Evolutionary conservation across 129 eudicot genomes (phyloP), one percentile per base, ranked within the genome.

Genomic region (Ambrosia artemisiifolia): DNA sequence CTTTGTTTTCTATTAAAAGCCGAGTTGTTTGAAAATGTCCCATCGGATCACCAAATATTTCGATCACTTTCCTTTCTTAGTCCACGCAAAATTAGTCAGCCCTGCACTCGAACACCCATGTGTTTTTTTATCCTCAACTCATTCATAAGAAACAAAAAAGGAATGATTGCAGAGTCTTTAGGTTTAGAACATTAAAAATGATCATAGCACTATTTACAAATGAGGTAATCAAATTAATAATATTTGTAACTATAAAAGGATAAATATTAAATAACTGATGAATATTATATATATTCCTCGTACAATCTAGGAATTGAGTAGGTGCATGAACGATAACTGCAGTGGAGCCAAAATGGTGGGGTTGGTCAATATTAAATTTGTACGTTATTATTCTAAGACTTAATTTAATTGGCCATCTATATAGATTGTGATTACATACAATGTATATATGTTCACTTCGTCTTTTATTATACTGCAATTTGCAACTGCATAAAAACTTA

Each of bases 281-380:
- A n/a, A n/a, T n/a, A 74, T 20, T 44, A 65, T 8, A 44, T 44
- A 44, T 9, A 44, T 44, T 44, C 73, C 60, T 66, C 36, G 48
- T 66, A 40, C 35, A 40, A 42, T 24, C 34, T 42, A 54, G 35
- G 65, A 53, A 42, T 44, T 44, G 49, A 17, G 24, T 42, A 66
- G 73, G 67, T 75, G 73, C 80, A 67, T 75, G 73, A 75, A 75
- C 43, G 67, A 17, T 36, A 30, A 34, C 60, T 47, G 35, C 46
- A 28, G 32, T 40, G 70, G 67, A 30, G 53, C 59, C 48, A 65
- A 75, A 53, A 24, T 75, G 73, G 35, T 65, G 79, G 62, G 64
- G 47, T 75, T 42, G 12, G 49, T 28, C 18, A 5, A 75, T 75
- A 54, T 43, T 75, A 65, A 53, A 75, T 65, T 75, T 75, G 65